Conservation (phyloP, 192 early-diverging fungal genomes). For the Spinellus fusiger region DNA sequence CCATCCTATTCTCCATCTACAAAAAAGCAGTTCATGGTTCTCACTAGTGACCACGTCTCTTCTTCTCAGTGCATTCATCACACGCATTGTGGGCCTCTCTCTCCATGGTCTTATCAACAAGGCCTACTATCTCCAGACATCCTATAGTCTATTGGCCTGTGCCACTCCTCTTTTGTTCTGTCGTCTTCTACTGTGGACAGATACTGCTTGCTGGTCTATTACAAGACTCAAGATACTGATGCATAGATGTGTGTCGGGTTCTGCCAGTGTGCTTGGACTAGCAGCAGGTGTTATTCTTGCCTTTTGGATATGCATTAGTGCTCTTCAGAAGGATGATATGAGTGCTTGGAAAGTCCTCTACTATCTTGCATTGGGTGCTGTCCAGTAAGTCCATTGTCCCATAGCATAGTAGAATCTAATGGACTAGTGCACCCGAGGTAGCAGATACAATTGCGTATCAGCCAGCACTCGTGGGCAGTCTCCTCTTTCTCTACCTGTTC, state of each 20-base stretch:
- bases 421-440: conserved; percentile 28
- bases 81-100: neutral
- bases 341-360: conserved; percentile 2
- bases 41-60: neutral
- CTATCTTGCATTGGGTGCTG: conserved; percentile 30
- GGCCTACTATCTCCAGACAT: neutral
- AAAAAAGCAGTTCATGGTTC: conserved; percentile 3
- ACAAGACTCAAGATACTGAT: conserved; percentile 11
- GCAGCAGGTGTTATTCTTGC: conserved; percentile 7
- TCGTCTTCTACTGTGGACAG: conserved; percentile 6
- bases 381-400: conserved; percentile 22
- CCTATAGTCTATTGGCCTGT: neutral
- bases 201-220: conserved; percentile 10
- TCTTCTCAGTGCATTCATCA: neutral
- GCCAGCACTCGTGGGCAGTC: conserved; percentile 10
- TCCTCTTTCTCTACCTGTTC: conserved; percentile 26
- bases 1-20: neutral
- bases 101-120: neutral
- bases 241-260: conserved; percentile 7
- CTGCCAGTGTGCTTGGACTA: conserved; percentile 12
- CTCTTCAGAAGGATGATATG: conserved; percentile 23
- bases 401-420: neutral
- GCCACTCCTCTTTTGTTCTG: conserved; percentile 19
- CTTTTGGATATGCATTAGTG: conserved; percentile 26
- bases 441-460: conserved; percentile 27